Evolutionary conservation across 805 yeast genomes (phyloP).

Genomic region (Candida oleophila): DNA sequence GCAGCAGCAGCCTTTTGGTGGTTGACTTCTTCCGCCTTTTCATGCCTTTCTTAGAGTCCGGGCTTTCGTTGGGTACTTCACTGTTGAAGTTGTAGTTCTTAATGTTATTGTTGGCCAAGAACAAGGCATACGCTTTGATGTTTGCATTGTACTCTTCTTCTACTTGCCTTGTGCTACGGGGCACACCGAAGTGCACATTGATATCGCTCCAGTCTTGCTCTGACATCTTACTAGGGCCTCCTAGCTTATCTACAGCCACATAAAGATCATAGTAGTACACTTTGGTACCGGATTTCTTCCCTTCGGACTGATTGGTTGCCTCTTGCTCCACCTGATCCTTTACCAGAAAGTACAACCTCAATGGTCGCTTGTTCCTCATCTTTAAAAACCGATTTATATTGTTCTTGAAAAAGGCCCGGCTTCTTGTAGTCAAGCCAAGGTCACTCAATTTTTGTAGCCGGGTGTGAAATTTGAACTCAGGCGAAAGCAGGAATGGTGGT

Average conservation of each 20-base stretch:
- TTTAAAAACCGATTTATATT: conserved; percentile 58
- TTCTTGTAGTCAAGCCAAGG: conserved; percentile 60
- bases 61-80: background rate
- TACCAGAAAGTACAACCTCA: conserved; percentile 20
- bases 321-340: background rate
- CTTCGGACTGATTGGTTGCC: background rate
- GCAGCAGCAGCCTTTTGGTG: background rate
- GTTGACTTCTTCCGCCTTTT: background rate
- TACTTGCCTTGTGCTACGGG: conserved; percentile 14
- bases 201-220: conserved; percentile 20
- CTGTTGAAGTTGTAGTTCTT: conserved; percentile 20
- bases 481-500: conserved; percentile 57
- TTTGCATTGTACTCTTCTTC: conserved; percentile 21
- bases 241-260: conserved; percentile 28
- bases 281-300: conserved; percentile 5
- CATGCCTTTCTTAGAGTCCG: background rate
- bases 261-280: conserved; percentile 41
- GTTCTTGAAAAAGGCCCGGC: conserved; percentile 58
- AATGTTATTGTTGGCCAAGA: conserved; percentile 23
- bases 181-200: conserved; percentile 23
- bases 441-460: conserved; percentile 68
- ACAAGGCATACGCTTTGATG: conserved; percentile 33
- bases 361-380: conserved; percentile 37
- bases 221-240: conserved; percentile 18
- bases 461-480: conserved; percentile 60